Base-by-base conservation (phyloP, 2,329 filamentous ascomycete species). In the Hypomyces perniciosus region DNA sequence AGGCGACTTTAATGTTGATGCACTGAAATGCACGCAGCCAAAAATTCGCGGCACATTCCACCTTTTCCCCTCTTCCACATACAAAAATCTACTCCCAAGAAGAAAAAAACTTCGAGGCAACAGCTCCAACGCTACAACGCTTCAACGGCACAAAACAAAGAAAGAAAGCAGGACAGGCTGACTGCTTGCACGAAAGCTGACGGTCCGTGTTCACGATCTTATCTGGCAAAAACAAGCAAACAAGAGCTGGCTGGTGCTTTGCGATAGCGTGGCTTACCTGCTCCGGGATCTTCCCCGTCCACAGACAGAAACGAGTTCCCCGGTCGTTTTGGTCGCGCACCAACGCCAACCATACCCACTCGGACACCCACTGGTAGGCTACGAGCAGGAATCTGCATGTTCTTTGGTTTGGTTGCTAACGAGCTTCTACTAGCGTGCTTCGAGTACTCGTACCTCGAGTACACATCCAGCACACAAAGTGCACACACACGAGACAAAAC, bases 181-280 rank as follows among this genome's bases (percentile, higher is more conserved):
- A 12, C 41, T 50, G 48, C 48, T 30, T 48, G 29, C 31, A 26
- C 35, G 8, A 43, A 12, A 35, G 33, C 33, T 35, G 33, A 35
- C 33, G 33, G 8, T 8, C 33, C 33, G 33, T 35, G 33, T 12
- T 12, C 12, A 20, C 20, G 20, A 20, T 20, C 20, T 20, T 20
- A 20, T 20, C 20, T 20, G 20, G 20, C 20, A 20, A 20, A 20
- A 20, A 20, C 20, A 42, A 10, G 20, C 26, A 48, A 48, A 48
- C 50, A 52, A 48, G 40, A 44, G 44, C 50, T 52, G 50, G 50
- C 46, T 52, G 50, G 50, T 52, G 50, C 50, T 44, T 31, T 20
- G 13, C 10, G 44, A 41, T 41, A 52, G 46, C 46, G 50, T 45
- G 46, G 46, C 50, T 52, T 40, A 52, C 50, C 10, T 33, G 31